phyloP scores from a whole-genome alignment of 306 rosid species.

The Lathyrus oleraceus region DNA sequence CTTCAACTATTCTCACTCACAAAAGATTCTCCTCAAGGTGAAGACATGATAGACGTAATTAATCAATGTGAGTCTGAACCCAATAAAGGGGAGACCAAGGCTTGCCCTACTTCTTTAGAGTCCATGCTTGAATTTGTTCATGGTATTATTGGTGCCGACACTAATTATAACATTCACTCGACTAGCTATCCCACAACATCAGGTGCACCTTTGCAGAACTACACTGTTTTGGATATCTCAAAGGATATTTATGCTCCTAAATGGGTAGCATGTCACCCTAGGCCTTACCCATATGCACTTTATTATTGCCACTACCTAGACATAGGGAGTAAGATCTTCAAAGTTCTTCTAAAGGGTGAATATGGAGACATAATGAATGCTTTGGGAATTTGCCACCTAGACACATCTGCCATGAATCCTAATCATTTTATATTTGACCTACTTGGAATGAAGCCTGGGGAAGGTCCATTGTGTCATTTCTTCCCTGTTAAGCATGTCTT shows the following conservation, averaged over 20 bases:
- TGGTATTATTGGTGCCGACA: not conserved
- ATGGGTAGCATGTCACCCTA: constrained; percentile 52
- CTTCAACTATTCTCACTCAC: constrained; percentile 43
- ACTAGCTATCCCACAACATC: constrained; percentile 6
- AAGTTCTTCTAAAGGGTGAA: constrained; percentile 45
- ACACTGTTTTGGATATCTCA: constrained; percentile 37
- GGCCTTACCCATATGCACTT: constrained; percentile 45
- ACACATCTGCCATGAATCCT: constrained; percentile 49
- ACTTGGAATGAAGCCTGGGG: constrained; percentile 38
- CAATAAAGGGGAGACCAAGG: constrained; percentile 5
- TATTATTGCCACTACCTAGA: constrained; percentile 51
- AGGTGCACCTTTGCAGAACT: constrained; percentile 40
- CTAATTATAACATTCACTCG: not conserved
- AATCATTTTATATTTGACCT: constrained; percentile 28
- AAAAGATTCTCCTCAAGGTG: constrained; percentile 39
- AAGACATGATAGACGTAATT: constrained; percentile 36
- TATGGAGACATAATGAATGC: constrained; percentile 45
- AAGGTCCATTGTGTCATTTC: constrained; percentile 46
- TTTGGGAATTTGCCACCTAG: constrained; percentile 49
- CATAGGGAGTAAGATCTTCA: constrained; percentile 43
- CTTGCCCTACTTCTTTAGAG: constrained; percentile 16
- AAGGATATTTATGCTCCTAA: constrained; percentile 44
- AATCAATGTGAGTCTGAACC: constrained; percentile 37
- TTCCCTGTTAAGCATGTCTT: constrained; percentile 44
- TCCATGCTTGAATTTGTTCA: constrained; percentile 21